phyloP scores from a whole-genome alignment of 108 stramenopile species.

The Licmophora abbreviata region DNA sequence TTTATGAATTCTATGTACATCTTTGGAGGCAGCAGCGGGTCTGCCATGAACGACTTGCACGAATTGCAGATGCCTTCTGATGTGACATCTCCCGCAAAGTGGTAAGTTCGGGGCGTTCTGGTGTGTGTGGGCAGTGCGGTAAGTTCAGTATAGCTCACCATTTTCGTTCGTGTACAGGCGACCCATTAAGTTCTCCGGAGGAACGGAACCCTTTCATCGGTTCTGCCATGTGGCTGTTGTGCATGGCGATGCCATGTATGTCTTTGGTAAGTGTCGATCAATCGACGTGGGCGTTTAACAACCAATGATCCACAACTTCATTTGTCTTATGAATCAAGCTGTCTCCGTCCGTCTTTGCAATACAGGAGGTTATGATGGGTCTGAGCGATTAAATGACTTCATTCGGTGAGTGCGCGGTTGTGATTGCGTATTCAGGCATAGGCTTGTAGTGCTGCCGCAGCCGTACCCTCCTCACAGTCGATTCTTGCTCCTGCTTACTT shows the following conservation, averaged over 20 bases:
- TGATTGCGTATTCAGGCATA: constrained; percentile 14
- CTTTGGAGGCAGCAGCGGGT: constrained; percentile 89
- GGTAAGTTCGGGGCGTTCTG: constrained; percentile 4
- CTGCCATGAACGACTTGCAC: constrained; percentile 94
- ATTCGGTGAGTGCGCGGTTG: no score
- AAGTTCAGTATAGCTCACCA: no score
- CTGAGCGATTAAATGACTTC: constrained; percentile 90
- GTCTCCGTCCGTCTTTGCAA: no score
- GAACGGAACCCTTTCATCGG: constrained; percentile 45
- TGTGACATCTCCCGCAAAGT: constrained; percentile 20
- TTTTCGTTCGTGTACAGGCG: no score
- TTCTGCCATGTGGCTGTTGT: constrained; percentile 92
- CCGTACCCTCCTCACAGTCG: not conserved
- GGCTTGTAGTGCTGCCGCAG: constrained; percentile 19
- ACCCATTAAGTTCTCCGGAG: constrained; percentile 11
- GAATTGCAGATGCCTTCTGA: constrained; percentile 67
- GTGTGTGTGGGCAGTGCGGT: no score
- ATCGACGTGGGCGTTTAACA: no score
- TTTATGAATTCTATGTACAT: constrained; percentile 78
- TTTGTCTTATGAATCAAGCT: no score
- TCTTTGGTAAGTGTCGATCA: no score
- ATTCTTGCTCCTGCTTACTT: not conserved
- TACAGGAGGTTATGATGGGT: constrained; percentile 96
- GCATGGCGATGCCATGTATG: constrained; percentile 59
- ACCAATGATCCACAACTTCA: no score